Percentiles rank a stretch among this genome's conserved stretches.
phyloP scores from a whole-genome alignment of 306 rosid species.

The Inga oerstediana region DNA sequence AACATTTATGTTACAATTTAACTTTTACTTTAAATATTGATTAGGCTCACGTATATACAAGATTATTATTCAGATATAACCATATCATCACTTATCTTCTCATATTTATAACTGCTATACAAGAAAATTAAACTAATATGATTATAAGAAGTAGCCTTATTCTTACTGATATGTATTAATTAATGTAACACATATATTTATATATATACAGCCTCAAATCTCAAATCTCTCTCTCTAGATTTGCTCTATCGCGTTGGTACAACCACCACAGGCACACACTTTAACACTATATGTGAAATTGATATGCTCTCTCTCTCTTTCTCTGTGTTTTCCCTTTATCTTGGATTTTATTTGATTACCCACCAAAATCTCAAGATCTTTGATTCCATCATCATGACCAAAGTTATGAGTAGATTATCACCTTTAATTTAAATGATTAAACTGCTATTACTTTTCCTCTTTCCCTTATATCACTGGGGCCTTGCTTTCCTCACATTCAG shows the following conservation, averaged over 20 bases:
- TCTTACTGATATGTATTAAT: neutral
- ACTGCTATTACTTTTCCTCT: slow-evolving; percentile 12
- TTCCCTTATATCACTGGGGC: neutral
- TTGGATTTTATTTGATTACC: slow-evolving; percentile 4
- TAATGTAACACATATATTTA: neutral
- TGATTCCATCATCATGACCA: slow-evolving; percentile 49
- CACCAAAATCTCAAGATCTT: slow-evolving; percentile 45
- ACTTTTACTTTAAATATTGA: too few relatives aligned
- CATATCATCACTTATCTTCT: too few relatives aligned
- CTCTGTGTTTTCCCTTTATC: slow-evolving; percentile 19
- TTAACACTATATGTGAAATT: neutral
- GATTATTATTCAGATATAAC: too few relatives aligned
- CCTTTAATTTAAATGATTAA: slow-evolving; percentile 34
- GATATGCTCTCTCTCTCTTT: neutral
- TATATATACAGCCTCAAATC: neutral
- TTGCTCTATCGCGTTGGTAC: slow-evolving; percentile 58
- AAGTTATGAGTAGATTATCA: slow-evolving; percentile 18
- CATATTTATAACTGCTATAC: too few relatives aligned
- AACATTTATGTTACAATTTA: too few relatives aligned
- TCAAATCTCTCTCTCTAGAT: slow-evolving; percentile 48
- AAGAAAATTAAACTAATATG: too few relatives aligned
- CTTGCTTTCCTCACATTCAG: neutral
- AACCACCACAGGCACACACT: slow-evolving; percentile 41
- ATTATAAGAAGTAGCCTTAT: too few relatives aligned
- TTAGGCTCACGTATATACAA: too few relatives aligned